Evolutionary conservation across 352 stramenopile species (phyloP), one percentile per base, ranked within the genome.

Genomic region (Globisporangium cederbergense): DNA sequence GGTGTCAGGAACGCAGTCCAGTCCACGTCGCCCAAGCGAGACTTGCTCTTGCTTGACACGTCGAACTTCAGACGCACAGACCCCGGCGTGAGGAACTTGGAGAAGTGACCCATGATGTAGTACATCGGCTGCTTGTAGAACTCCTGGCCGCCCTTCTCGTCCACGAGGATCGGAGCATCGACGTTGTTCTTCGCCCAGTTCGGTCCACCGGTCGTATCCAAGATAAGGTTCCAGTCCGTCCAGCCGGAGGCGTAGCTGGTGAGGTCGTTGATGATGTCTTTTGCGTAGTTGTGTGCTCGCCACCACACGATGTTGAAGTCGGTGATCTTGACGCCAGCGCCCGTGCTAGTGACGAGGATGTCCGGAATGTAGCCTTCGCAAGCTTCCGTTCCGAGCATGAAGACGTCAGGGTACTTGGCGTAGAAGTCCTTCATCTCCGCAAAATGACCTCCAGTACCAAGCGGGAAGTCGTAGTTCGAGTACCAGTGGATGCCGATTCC

Each of bases 401-500:
- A 94, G 28, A 93, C 42, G 46, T 90, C 67, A 1, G 84, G 78
- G 50, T 85, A 83, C 52, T 78, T 75, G 13, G 71, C 68, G 66
- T 89, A 70, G 70, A 89, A 89, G 2, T 75, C 67, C 20, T 67
- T 46, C 40, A 91, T 72, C 42, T 83, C 73, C 32, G 77, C 55
- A 40, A 88, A 89, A 55, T 90, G 66, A 1, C 77, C 76, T 9
- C 74, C 68, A 0, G 65, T 38, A 13, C 70, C 67, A 32, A 83
- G 65, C 20, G 65, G 73, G 51, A 89, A 86, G 64, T 89, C 78
- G 2, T 86, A 60, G 57, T 88, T 80, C 62, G 71, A 75, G 75
- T 96, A 94, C 87, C 90, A 97, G 75, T 97, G 90, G 57, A 95
- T 88, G 2, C 80, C 90, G 10, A 97, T 67, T 6, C 90, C 90